These are phyloP conservation scores for Oryza meridionalis DNA, from an alignment of 176 grass and related monocot species.

Conservation along the genomic window DNA sequence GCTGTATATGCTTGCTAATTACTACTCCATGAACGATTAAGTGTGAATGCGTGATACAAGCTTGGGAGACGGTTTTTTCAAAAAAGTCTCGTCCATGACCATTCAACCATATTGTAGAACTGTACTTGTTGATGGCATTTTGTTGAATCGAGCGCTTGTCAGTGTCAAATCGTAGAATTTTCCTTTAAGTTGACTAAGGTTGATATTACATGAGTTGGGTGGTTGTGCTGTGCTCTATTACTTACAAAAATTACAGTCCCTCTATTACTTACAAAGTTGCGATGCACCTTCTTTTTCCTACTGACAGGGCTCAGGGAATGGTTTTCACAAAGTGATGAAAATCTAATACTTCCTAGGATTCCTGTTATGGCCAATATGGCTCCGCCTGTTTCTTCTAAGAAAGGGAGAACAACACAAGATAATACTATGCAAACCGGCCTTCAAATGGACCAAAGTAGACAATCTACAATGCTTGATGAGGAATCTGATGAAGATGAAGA, in stretches of 20 bases:
- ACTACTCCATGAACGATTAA: neutral
- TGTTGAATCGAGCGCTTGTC: too few species aligned
- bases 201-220: slow-evolving; percentile 9
- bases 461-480: slow-evolving; percentile 69
- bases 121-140: too few species aligned
- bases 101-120: neutral
- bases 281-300: neutral
- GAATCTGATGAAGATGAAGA: slow-evolving; percentile 97
- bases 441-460: slow-evolving; percentile 53
- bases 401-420: slow-evolving; percentile 59
- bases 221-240: slow-evolving; percentile 1
- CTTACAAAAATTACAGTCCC: neutral
- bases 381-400: slow-evolving; percentile 63
- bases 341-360: slow-evolving; percentile 66
- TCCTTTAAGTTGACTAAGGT: neutral
- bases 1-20: slow-evolving; percentile 2
- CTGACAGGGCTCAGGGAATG: slow-evolving; percentile 84
- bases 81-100: neutral
- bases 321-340: slow-evolving; percentile 96
- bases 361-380: slow-evolving; percentile 81
- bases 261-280: neutral
- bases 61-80: neutral
- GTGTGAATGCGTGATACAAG: neutral
- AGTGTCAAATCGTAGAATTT: too few species aligned
- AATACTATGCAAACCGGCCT: slow-evolving; percentile 37